Percentiles rank a stretch among this genome's conserved stretches.
phyloP scores from a whole-genome alignment of 202 grass and related monocot genomes.

The Dendrocalamus latiflorus region DNA sequence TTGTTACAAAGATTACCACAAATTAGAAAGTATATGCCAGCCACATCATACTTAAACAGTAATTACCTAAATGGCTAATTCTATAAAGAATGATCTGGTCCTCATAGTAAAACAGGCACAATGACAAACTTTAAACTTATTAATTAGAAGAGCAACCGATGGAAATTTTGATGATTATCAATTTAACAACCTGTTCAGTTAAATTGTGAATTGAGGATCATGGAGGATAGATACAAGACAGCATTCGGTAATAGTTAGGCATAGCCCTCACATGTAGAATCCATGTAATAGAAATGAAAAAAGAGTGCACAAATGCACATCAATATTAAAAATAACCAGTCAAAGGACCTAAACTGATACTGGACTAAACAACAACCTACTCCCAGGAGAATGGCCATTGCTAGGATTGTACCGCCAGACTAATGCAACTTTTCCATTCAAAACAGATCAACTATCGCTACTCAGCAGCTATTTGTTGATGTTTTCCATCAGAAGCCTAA shows the following conservation, averaged over 20 bases:
- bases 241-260: neutral
- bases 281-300: neutral
- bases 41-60: neutral
- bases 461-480: neutral
- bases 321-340: neutral
- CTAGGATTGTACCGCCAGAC: neutral
- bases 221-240: neutral
- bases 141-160: neutral
- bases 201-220: neutral
- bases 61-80: neutral
- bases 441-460: neutral
- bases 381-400: neutral
- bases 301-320: neutral
- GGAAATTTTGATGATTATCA: neutral
- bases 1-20: slow-evolving; percentile 3
- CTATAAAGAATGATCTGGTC: neutral
- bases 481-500: neutral
- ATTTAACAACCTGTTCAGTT: neutral
- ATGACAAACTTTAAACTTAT: neutral
- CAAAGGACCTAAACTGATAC: neutral
- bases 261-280: neutral
- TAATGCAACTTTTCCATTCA: neutral
- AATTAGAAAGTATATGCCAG: neutral
- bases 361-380: neutral
- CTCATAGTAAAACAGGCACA: neutral